These are phyloP conservation scores for Scheffersomyces titani DNA, from an alignment of 1,139 yeast genomes.

Conservation along the genomic window DNA sequence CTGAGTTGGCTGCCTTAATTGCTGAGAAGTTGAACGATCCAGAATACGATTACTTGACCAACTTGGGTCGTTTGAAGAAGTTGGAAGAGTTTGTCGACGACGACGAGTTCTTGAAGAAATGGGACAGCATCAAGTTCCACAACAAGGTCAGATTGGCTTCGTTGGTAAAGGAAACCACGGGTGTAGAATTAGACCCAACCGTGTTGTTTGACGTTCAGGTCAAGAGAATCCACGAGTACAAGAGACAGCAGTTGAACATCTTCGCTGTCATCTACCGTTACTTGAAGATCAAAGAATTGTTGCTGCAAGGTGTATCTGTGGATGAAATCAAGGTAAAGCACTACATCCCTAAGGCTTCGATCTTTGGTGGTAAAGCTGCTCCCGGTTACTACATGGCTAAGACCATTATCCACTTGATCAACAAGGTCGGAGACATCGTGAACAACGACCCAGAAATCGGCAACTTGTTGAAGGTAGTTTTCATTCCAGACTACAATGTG, in stretches of 20 bases:
- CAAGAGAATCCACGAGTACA: slow-evolving; percentile 92
- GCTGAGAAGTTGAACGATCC: slow-evolving; percentile 68
- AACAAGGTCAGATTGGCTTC: slow-evolving; percentile 74
- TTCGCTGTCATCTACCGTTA: slow-evolving; percentile 88
- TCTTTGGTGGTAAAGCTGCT: slow-evolving; percentile 95
- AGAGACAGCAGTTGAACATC: slow-evolving; percentile 91
- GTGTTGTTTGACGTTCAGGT: slow-evolving; percentile 91
- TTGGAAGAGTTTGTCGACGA: slow-evolving; percentile 72
- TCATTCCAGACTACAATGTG: slow-evolving; percentile 89
- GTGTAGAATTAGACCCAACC: slow-evolving; percentile 68
- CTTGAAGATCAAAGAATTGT: slow-evolving; percentile 68
- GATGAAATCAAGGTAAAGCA: slow-evolving; percentile 63
- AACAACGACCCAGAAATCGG: slow-evolving; percentile 76
- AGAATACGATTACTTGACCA: slow-evolving; percentile 63
- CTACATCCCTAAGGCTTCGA: slow-evolving; percentile 73
- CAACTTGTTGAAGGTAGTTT: slow-evolving; percentile 79
- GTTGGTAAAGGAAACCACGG: slow-evolving; percentile 67
- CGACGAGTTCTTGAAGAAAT: slow-evolving; percentile 60
- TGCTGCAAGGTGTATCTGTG: slow-evolving; percentile 42
- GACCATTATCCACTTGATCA: slow-evolving; percentile 81
- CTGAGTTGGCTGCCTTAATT: slow-evolving; percentile 71
- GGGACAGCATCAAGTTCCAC: slow-evolving; percentile 71
- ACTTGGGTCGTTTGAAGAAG: slow-evolving; percentile 67
- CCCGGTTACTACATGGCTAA: slow-evolving; percentile 97
- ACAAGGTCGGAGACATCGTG: slow-evolving; percentile 77